Evolutionary conservation across 2,329 filamentous ascomycete genomes (phyloP).

Genomic region (Ophiostoma montium): DNA sequence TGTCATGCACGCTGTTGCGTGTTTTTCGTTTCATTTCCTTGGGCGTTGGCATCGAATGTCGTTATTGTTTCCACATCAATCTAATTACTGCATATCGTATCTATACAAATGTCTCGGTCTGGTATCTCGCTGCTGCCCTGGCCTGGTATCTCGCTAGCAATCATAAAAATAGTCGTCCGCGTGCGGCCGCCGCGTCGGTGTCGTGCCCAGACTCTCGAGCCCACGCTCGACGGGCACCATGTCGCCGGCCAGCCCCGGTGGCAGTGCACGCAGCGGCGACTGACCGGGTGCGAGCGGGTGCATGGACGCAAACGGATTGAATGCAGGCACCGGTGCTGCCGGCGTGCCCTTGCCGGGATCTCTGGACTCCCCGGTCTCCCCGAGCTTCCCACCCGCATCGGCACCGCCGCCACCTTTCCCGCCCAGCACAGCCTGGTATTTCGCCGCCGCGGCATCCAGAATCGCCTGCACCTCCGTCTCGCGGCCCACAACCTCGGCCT

Average conservation of each 20-base stretch:
- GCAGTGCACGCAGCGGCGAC: slow-evolving; percentile 17
- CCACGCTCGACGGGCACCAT: slow-evolving; percentile 24
- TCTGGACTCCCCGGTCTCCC: background rate
- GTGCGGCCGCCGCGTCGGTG: slow-evolving; percentile 22
- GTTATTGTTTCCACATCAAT: background rate
- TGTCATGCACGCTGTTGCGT: background rate
- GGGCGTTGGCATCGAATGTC: slow-evolving; percentile 2
- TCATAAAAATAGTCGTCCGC: slow-evolving; percentile 12
- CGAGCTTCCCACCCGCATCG: background rate
- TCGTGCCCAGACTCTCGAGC: slow-evolving; percentile 33
- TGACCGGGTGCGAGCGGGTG: background rate
- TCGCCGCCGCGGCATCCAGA: slow-evolving; percentile 65
- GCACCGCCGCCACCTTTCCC: slow-evolving; percentile 13
- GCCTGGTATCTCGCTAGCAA: background rate
- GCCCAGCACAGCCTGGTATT: slow-evolving; percentile 33
- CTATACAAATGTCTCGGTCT: too few species aligned
- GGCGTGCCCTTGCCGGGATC: background rate
- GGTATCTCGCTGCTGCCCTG: too few species aligned
- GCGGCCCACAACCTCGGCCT: slow-evolving; percentile 49
- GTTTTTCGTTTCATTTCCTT: background rate
- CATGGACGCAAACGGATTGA: background rate
- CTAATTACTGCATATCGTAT: background rate
- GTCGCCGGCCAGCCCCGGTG: slow-evolving; percentile 16
- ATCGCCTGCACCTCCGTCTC: slow-evolving; percentile 70
- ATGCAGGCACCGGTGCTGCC: slow-evolving; percentile 5